Evolutionary conservation across 2,329 filamentous ascomycete species (phyloP).

Genomic region (Pestalotiopsis fici): DNA sequence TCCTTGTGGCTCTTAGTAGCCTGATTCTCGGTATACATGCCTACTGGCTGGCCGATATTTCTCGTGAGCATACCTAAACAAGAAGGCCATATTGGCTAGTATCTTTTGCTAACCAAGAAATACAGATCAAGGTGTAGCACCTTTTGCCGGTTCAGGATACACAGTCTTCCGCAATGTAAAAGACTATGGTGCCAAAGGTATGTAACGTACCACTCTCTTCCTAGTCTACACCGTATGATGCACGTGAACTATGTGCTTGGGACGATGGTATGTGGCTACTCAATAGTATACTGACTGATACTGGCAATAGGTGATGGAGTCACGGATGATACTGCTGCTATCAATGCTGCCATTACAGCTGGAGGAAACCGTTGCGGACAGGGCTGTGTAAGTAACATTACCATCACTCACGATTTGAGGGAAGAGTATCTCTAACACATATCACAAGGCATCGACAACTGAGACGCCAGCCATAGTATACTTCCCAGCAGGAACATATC

Average conservation of each 20-base stretch:
- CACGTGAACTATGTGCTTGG: not conserved
- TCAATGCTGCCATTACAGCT: slow-evolving; percentile 42
- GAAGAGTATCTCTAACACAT: slow-evolving; percentile 10
- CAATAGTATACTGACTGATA: slow-evolving; percentile 6
- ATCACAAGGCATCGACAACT: slow-evolving; percentile 36
- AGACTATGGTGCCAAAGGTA: slow-evolving; percentile 46
- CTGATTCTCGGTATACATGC: slow-evolving; percentile 29
- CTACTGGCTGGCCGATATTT: slow-evolving; percentile 31
- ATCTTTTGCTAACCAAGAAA: not conserved
- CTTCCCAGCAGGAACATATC: slow-evolving; percentile 52
- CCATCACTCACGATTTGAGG: not conserved
- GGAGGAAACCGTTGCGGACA: slow-evolving; percentile 40
- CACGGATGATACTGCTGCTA: slow-evolving; percentile 47
- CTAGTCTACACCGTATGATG: not conserved
- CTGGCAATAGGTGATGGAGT: slow-evolving; percentile 38
- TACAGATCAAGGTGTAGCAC: slow-evolving; percentile 42
- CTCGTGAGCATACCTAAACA: slow-evolving; percentile 17
- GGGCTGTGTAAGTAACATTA: slow-evolving; percentile 37
- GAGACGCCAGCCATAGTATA: slow-evolving; percentile 43
- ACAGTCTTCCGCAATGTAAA: slow-evolving; percentile 49
- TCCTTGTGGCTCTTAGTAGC: slow-evolving; percentile 28
- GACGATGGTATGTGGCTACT: not conserved
- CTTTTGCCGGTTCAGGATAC: slow-evolving; percentile 40
- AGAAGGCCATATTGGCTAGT: not conserved
- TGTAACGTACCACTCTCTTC: slow-evolving; percentile 9